phyloP scores from a whole-genome alignment of 192 early-diverging fungal genomes.

The Paraglomus brasilianum region DNA sequence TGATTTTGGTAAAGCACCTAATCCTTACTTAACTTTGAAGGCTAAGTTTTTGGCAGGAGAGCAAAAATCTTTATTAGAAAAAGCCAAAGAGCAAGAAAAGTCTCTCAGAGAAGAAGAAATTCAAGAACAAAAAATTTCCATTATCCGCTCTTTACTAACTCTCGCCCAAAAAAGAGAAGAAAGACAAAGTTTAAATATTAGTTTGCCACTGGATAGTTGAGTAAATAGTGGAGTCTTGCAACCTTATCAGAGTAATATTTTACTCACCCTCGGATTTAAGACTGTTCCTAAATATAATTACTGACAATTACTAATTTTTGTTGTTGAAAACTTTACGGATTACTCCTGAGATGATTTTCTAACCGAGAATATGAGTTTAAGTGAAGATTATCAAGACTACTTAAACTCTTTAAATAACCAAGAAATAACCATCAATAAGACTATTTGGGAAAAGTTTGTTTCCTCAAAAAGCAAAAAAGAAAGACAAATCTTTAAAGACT shows the following conservation, averaged over 20 bases:
- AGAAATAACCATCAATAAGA: constrained; percentile 1
- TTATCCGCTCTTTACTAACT: background rate
- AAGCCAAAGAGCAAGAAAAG: background rate
- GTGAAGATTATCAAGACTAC: no score
- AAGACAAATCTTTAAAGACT: background rate
- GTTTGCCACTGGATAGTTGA: background rate
- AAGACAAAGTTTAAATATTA: background rate
- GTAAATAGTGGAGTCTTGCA: background rate
- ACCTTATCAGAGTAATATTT: background rate
- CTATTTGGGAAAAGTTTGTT: constrained; percentile 7
- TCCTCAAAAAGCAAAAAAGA: constrained; percentile 1
- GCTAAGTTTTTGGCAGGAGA: constrained; percentile 1
- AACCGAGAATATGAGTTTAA: no score
- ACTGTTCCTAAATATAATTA: constrained; percentile 16
- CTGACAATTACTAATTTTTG: constrained; percentile 14
- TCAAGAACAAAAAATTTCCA: background rate
- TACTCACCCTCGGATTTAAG: constrained; percentile 6
- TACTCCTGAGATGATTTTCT: no score
- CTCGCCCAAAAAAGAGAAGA: background rate
- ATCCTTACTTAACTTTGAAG: constrained; percentile 13
- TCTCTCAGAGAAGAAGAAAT: background rate
- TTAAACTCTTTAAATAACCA: background rate
- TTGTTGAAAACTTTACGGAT: background rate
- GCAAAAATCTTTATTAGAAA: background rate
- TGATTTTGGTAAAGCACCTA: constrained; percentile 6